phyloP scores from a whole-genome alignment of 306 rosid species.

The Trifolium fragiferum region DNA sequence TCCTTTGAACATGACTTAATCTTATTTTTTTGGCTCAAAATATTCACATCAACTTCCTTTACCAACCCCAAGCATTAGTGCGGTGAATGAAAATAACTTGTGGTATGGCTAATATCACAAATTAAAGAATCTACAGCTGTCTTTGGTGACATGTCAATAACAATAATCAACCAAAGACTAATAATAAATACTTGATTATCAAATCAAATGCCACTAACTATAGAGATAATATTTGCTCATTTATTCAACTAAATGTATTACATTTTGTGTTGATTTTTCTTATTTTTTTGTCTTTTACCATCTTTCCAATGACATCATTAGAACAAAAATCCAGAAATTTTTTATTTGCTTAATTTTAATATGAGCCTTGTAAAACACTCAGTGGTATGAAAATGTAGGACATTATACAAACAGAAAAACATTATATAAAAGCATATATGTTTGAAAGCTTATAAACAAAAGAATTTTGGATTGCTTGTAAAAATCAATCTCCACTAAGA shows the following conservation, averaged over 20 bases:
- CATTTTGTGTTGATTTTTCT: not conserved
- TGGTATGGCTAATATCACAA: slow-evolving; percentile 40
- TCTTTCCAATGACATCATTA: slow-evolving; percentile 3
- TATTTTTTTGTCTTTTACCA: slow-evolving; percentile 12
- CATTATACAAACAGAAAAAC: not conserved
- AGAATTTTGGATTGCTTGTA: slow-evolving; percentile 27
- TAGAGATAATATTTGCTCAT: slow-evolving; percentile 7
- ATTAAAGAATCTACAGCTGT: slow-evolving; percentile 48
- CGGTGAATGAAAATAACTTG: slow-evolving; percentile 55
- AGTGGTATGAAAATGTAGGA: slow-evolving; percentile 12
- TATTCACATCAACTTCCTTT: slow-evolving; percentile 39
- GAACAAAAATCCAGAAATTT: not conserved
- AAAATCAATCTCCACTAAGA: slow-evolving; percentile 37
- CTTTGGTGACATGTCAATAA: slow-evolving; percentile 48
- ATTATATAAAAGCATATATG: not conserved
- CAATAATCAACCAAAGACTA: slow-evolving; percentile 46
- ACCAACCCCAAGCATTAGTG: slow-evolving; percentile 60
- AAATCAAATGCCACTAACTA: slow-evolving; percentile 19
- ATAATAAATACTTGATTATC: slow-evolving; percentile 18
- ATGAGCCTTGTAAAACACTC: not conserved
- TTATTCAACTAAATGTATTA: slow-evolving; percentile 27
- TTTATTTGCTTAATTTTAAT: slow-evolving; percentile 26
- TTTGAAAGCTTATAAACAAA: slow-evolving; percentile 14
- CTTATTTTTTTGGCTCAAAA: slow-evolving; percentile 11
- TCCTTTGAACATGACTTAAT: slow-evolving; percentile 31